Evolutionary conservation across 2,329 filamentous ascomycete genomes (phyloP).

Genomic region (Cercospora beticola): DNA sequence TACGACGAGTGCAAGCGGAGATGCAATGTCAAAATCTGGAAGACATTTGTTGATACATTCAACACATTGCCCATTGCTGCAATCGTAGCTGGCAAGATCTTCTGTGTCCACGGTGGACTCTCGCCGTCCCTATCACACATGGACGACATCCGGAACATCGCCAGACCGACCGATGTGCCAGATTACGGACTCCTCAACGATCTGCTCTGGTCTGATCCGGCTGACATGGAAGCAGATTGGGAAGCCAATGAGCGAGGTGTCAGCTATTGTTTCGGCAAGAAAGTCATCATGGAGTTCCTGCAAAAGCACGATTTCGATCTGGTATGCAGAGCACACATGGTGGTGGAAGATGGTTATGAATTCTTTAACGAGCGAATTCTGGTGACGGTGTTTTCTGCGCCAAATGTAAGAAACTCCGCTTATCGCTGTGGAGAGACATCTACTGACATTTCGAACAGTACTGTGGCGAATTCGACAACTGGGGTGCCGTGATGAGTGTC

Average conservation of each 20-base stretch:
- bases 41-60: conserved; percentile 95
- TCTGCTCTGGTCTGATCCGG: conserved; percentile 93
- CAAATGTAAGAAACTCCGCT: conserved; percentile 63
- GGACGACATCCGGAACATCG: conserved; percentile 97
- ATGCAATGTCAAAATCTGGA: conserved; percentile 97
- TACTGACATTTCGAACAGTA: conserved; percentile 43
- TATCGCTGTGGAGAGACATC: neutral
- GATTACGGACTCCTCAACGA: conserved; percentile 96
- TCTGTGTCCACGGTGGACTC: conserved; percentile 92
- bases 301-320: conserved; percentile 94
- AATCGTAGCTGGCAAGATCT: conserved; percentile 97
- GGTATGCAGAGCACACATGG: conserved; percentile 97
- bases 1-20: conserved; percentile 97
- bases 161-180: conserved; percentile 91
- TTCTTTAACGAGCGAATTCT: conserved; percentile 95
- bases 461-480: conserved; percentile 98
- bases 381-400: conserved; percentile 95
- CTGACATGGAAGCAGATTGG: conserved; percentile 95
- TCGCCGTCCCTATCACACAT: conserved; percentile 92
- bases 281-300: conserved; percentile 95
- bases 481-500: conserved; percentile 98
- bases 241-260: conserved; percentile 96
- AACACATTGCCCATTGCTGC: conserved; percentile 92
- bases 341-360: conserved; percentile 97
- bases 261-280: conserved; percentile 97